phyloP scores from a whole-genome alignment of 768 basidiomycete genomes.

The Hortiboletus flavorubellus region DNA sequence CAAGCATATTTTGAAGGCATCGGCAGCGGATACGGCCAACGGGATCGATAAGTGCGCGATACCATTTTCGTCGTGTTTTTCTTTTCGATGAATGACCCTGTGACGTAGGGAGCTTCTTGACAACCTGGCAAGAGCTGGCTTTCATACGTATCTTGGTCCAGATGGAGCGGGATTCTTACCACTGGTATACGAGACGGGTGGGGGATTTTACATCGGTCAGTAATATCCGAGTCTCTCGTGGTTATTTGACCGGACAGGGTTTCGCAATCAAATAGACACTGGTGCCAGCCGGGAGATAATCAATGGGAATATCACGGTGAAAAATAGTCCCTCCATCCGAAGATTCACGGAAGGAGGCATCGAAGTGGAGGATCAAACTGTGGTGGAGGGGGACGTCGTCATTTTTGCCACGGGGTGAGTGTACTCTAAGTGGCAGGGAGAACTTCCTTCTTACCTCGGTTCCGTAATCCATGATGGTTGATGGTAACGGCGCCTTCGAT shows the following conservation, averaged over 20 bases:
- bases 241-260: background rate
- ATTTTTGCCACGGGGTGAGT: constrained; percentile 35
- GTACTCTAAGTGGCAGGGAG: background rate
- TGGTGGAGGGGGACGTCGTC: constrained; percentile 28
- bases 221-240: background rate
- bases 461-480: background rate
- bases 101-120: constrained; percentile 36
- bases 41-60: constrained; percentile 23
- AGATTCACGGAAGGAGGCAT: constrained; percentile 29
- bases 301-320: constrained; percentile 51
- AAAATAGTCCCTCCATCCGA: constrained; percentile 32
- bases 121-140: constrained; percentile 35
- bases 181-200: constrained; percentile 31
- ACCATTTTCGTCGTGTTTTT: background rate
- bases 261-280: constrained; percentile 21
- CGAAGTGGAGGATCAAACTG: constrained; percentile 26
- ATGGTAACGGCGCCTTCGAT: background rate
- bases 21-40: constrained; percentile 3
- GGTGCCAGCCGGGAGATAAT: constrained; percentile 45
- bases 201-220: constrained; percentile 40
- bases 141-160: constrained; percentile 37
- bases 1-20: constrained; percentile 12
- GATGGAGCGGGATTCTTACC: constrained; percentile 36
- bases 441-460: background rate
- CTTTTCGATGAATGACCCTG: background rate